A percentile compares a stretch with the other conserved stretches of the same genome.
Evolutionary conservation across 768 basidiomycete species (phyloP).

Genomic region (Pleurotus ostreatus): DNA sequence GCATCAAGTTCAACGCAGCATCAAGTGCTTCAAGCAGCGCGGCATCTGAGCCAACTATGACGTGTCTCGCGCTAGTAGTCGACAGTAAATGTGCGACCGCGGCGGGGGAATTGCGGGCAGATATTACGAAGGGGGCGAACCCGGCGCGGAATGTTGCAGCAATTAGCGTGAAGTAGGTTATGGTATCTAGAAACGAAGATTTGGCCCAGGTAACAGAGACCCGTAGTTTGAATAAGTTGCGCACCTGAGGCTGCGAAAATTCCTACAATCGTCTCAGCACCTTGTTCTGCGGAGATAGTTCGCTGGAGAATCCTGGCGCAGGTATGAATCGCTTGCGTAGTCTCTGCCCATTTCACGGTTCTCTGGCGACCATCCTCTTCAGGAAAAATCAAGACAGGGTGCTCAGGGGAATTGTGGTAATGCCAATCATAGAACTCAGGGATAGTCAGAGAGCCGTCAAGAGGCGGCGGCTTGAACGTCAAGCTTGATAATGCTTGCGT

Average conservation of each 20-base stretch:
- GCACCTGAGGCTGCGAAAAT: constrained; percentile 18
- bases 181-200: constrained; percentile 20
- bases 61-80: constrained; percentile 5
- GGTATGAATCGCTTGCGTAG: constrained; percentile 18
- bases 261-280: constrained; percentile 16
- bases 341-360: constrained; percentile 23
- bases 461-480: constrained; percentile 27
- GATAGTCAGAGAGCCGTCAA: constrained; percentile 26
- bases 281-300: constrained; percentile 5
- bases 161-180: constrained; percentile 25
- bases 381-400: constrained; percentile 25
- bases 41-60: constrained; percentile 23
- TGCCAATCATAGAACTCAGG: constrained; percentile 34
- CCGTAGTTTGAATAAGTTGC: neutral
- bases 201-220: neutral
- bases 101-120: constrained; percentile 35
- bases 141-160: constrained; percentile 32
- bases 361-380: constrained; percentile 11
- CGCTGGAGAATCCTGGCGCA: constrained; percentile 15
- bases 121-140: constrained; percentile 25
- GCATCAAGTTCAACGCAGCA: constrained; percentile 15
- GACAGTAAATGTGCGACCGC: constrained; percentile 38
- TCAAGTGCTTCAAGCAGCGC: constrained; percentile 15
- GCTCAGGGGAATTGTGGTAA: constrained; percentile 20
- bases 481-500: constrained; percentile 22